These are phyloP conservation scores for Pyrus betulifolia DNA, from an alignment of 306 rosid genomes.

Conservation along the genomic window DNA sequence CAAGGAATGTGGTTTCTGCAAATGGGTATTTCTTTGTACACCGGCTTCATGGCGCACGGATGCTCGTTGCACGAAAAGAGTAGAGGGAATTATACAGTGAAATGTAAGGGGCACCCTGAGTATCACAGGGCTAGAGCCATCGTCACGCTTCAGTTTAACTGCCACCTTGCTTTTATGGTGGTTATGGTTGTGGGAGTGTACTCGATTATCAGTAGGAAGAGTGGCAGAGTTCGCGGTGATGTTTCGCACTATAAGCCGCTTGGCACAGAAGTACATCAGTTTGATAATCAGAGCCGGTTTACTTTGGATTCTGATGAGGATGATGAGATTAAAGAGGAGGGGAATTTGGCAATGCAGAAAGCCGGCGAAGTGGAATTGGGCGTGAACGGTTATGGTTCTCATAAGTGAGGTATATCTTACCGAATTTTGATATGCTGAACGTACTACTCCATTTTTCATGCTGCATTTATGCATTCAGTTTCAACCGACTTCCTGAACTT, in stretches of 20 bases:
- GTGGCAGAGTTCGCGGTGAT: conserved; percentile 15
- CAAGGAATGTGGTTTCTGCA: conserved; percentile 84
- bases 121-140: conserved; percentile 81
- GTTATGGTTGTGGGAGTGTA: conserved; percentile 28
- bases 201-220: conserved; percentile 25
- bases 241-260: conserved; percentile 39
- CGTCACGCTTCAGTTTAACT: conserved; percentile 94
- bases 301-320: conserved; percentile 61
- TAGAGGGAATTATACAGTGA: conserved; percentile 62
- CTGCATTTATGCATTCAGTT: background rate
- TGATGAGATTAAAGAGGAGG: conserved; percentile 32
- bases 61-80: conserved; percentile 52
- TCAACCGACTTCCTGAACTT: background rate
- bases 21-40: conserved; percentile 65
- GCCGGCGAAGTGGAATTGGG: conserved; percentile 25
- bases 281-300: conserved; percentile 39
- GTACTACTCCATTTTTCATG: background rate
- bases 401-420: conserved; percentile 24
- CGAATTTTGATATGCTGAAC: background rate
- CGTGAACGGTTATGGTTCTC: conserved; percentile 46
- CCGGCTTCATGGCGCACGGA: conserved; percentile 49
- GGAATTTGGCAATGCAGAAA: conserved; percentile 25
- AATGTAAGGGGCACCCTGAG: conserved; percentile 66
- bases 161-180: conserved; percentile 74
- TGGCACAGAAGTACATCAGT: conserved; percentile 39